Evolutionary conservation across 2,329 filamentous ascomycete genomes (phyloP), one percentile per base, ranked within the genome.

Genomic region (Aspergillus pseudoterreus): DNA sequence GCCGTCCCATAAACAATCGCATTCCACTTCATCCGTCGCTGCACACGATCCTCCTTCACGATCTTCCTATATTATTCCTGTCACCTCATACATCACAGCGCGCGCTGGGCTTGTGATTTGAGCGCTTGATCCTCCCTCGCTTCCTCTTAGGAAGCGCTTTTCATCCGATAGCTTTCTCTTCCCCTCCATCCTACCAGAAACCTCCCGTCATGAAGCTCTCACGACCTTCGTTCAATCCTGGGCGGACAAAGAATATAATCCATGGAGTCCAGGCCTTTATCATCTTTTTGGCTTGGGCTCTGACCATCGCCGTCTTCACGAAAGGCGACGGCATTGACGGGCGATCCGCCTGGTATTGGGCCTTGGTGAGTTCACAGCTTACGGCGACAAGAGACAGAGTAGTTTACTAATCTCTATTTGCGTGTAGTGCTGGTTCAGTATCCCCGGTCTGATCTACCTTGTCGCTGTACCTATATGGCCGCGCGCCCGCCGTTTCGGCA

Each of bases 401-500:
- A 4, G 30, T 33, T 17, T 21, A 49, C 50, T 43, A 33, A 45
- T 24, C 14, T 36, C 36, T 39, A 27, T 43, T 11, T 12, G 43
- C 32, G 10, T 54, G 43, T 56, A 84, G 82, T 84, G 82, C 64
- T 84, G 81, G 74, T 65, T 84, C 56, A 78, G 77, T 39, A 73
- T 82, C 39, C 82, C 82, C 11, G 79, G 78, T 24, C 70, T 84
- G 33, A 72, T 84, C 51, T 85, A 84, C 64, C 78, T 83, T 49
- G 74, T 78, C 43, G 81, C 81, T 64, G 79, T 82, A 4, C 82
- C 82, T 4, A 80, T 82, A 71, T 85, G 81, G 78, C 76, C 76
- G 21, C 78, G 82, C 55, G 78, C 81, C 22, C 74, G 75, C 57
- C 75, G 77, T 47, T 82, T 85, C 61, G 78, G 79, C 51, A 83